Percentiles rank a stretch among this genome's conserved stretches.
Evolutionary conservation across 805 yeast genomes (phyloP).

Genomic region (Candida ulmi): DNA sequence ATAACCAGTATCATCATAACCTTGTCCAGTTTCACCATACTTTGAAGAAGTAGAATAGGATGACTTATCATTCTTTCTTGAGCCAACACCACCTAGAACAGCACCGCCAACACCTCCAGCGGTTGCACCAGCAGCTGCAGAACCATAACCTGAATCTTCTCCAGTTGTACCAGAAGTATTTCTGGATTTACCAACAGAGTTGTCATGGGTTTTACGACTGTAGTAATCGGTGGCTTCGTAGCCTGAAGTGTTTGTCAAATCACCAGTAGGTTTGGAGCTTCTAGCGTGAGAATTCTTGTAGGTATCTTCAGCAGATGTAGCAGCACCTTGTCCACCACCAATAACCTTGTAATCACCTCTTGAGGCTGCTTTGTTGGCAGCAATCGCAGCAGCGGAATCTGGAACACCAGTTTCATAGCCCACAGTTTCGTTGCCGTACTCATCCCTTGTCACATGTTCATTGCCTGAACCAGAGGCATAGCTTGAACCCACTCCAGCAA

Average conservation of each 20-base stretch:
- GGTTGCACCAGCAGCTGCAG: neutral
- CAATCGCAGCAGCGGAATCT: slow-evolving; percentile 10
- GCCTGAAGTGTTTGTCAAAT: slow-evolving; percentile 14
- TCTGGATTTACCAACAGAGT: neutral
- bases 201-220: slow-evolving; percentile 4
- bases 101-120: neutral
- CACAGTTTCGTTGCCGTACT: slow-evolving; percentile 9
- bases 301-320: slow-evolving; percentile 15
- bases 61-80: no score
- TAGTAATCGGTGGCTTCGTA: slow-evolving; percentile 19
- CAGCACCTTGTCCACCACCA: slow-evolving; percentile 10
- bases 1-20: no score
- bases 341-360: neutral
- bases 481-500: slow-evolving; percentile 1
- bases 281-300: slow-evolving; percentile 8
- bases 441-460: slow-evolving; percentile 6
- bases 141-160: neutral
- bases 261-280: slow-evolving; percentile 1
- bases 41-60: neutral
- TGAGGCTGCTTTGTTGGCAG: slow-evolving; percentile 5
- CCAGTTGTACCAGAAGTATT: no score
- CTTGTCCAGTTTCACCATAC: neutral
- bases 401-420: slow-evolving; percentile 17
- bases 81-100: neutral
- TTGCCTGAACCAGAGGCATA: slow-evolving; percentile 3